These are phyloP conservation scores for Sugiyamaella floridensis DNA, from an alignment of 805 yeast genomes.

Conservation along the genomic window DNA sequence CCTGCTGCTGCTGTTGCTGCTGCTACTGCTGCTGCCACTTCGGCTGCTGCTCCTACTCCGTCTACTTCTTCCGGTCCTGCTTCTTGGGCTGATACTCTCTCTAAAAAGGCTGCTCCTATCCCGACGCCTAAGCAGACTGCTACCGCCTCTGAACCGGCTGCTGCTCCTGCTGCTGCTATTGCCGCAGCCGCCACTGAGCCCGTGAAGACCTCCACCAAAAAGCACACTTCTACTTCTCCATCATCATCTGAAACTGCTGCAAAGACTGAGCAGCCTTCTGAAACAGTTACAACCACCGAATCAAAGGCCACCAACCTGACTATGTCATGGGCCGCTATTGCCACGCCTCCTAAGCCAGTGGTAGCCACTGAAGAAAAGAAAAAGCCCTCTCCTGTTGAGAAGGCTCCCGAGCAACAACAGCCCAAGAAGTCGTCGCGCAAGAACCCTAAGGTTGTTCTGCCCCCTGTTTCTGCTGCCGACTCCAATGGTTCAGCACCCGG, in stretches of 20 bases:
- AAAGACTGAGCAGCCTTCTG: conserved; percentile 3
- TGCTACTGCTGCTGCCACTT: conserved; percentile 3
- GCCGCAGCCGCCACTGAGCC: conserved; percentile 14
- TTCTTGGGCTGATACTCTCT: conserved; percentile 37
- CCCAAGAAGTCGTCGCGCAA: neutral
- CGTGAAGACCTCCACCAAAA: conserved; percentile 6
- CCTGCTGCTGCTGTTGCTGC: conserved; percentile 7
- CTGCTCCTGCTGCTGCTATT: conserved; percentile 5
- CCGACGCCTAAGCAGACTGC: conserved; percentile 12
- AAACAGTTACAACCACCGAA: conserved; percentile 16
- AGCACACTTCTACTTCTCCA: conserved; percentile 12
- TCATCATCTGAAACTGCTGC: conserved; percentile 16
- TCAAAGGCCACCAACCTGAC: conserved; percentile 19
- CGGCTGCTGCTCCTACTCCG: conserved; percentile 13
- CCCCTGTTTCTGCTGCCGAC: conserved; percentile 25
- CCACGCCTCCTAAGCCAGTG: conserved; percentile 23
- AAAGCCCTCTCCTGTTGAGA: conserved; percentile 24
- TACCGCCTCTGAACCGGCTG: conserved; percentile 16
- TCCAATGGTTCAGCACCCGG: conserved; percentile 17
- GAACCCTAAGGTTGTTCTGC: neutral
- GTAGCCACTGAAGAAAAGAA: conserved; percentile 37
- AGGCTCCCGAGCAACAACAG: conserved; percentile 7
- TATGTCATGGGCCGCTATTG: conserved; percentile 66
- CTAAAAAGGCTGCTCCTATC: conserved; percentile 21
- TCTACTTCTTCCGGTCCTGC: conserved; percentile 10